Evolutionary conservation across 352 stramenopile species (phyloP).

Genomic region (Phytopythium cucurbitacearum): DNA sequence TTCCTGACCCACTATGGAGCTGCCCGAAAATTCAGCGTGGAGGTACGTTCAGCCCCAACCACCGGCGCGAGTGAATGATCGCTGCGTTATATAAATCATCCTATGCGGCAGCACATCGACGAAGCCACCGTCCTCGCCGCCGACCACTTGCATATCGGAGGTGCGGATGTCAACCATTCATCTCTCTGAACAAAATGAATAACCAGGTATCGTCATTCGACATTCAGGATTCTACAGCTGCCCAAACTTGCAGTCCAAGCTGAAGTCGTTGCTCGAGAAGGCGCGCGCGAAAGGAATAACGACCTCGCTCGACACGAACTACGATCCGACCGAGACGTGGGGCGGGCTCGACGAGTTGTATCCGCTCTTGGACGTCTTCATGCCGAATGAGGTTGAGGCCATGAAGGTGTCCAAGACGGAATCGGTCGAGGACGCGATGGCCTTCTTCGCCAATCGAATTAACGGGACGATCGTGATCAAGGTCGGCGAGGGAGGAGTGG

Average conservation of each 20-base stretch:
- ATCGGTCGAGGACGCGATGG: constrained; percentile 49
- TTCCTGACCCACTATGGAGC: constrained; percentile 85
- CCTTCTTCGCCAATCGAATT: constrained; percentile 39
- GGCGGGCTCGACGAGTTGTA: constrained; percentile 49
- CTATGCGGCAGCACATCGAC: constrained; percentile 48
- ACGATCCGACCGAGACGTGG: constrained; percentile 71
- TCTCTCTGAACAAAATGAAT: not conserved
- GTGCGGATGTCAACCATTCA: constrained; percentile 10
- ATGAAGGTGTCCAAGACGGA: constrained; percentile 49
- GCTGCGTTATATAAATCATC: not conserved
- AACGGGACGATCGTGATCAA: constrained; percentile 64
- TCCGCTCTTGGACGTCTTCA: constrained; percentile 73
- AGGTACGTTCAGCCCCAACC: constrained; percentile 23
- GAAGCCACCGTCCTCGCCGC: constrained; percentile 47
- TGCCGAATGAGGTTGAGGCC: constrained; percentile 82
- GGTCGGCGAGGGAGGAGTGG: constrained; percentile 54
- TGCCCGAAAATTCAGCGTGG: constrained; percentile 46
- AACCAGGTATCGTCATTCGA: constrained; percentile 4
- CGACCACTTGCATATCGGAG: constrained; percentile 74
- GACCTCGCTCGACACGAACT: constrained; percentile 83
- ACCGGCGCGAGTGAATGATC: not conserved
- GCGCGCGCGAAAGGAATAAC: constrained; percentile 60
- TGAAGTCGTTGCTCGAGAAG: constrained; percentile 53
- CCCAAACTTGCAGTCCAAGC: constrained; percentile 46
- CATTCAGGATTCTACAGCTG: constrained; percentile 69